Conservation (phyloP, 1,139 yeast species). For the Hanseniaspora uvarum region DNA sequence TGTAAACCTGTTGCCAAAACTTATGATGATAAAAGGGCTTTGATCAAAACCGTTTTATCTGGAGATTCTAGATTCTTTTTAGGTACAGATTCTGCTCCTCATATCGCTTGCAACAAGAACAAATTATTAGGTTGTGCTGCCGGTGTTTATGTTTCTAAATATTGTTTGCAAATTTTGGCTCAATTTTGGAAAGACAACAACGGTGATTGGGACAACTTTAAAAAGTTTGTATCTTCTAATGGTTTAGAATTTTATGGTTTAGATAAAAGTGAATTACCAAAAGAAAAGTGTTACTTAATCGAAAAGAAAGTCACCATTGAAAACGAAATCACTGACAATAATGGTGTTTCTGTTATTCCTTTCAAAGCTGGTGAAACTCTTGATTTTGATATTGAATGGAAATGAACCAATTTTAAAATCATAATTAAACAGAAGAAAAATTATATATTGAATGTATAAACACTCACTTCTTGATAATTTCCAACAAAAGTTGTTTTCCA, state of each 20-base stretch:
- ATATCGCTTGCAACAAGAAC: conserved; percentile 68
- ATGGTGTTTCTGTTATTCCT: conserved; percentile 59
- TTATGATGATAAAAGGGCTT: conserved; percentile 70
- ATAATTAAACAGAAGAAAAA: not conserved
- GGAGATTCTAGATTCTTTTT: conserved; percentile 91
- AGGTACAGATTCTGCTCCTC: conserved; percentile 98
- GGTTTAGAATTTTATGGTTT: conserved; percentile 65
- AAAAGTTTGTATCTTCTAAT: conserved; percentile 61
- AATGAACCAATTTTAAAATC: conserved; percentile 32
- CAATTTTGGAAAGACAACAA: conserved; percentile 57
- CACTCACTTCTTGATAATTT: conserved; percentile 37
- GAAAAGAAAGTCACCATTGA: conserved; percentile 49
- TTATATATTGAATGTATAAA: not conserved
- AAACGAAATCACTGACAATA: conserved; percentile 40
- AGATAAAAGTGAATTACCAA: conserved; percentile 34
- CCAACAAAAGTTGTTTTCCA: conserved; percentile 49
- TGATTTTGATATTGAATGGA: conserved; percentile 73
- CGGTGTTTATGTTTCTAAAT: conserved; percentile 87
- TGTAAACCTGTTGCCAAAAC: conserved; percentile 97
- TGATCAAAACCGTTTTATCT: conserved; percentile 77
- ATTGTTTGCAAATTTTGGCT: conserved; percentile 74
- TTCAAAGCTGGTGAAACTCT: conserved; percentile 74
- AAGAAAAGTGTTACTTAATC: conserved; percentile 44
- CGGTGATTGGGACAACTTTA: conserved; percentile 44
- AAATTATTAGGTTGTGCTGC: conserved; percentile 84